Evolutionary conservation across 2,329 filamentous ascomycete species (phyloP).

Genomic region (Chalaropsis thielavioides): DNA sequence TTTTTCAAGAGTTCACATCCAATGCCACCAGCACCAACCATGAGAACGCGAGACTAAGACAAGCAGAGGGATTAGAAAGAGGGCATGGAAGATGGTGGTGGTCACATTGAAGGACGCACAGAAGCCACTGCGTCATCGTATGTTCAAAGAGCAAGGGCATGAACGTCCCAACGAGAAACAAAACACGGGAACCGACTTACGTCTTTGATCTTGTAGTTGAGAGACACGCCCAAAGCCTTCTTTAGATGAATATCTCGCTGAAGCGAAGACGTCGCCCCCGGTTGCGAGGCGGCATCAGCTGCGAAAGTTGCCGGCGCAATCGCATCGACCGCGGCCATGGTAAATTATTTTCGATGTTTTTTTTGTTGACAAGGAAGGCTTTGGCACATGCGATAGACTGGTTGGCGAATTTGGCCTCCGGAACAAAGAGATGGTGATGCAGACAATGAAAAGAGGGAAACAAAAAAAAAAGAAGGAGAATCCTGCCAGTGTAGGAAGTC

Average conservation of each 20-base stretch:
- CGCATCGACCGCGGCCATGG: not conserved
- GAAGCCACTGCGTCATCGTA: not conserved
- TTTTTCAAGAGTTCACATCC: constrained; percentile 97
- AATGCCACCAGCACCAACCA: constrained; percentile 94
- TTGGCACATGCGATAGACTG: not conserved
- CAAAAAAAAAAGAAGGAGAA: not conserved
- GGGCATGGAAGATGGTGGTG: not conserved
- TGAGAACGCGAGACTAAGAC: constrained; percentile 63
- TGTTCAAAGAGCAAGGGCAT: not conserved
- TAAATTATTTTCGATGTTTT: not conserved
- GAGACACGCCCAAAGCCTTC: constrained; percentile 3
- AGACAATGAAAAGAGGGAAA: not conserved
- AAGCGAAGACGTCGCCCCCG: not conserved
- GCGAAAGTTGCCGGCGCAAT: not conserved
- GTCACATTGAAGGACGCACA: not conserved
- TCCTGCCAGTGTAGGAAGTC: not conserved
- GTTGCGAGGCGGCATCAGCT: not conserved
- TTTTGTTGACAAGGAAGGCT: not conserved
- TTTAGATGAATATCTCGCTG: constrained; percentile 6
- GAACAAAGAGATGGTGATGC: not conserved
- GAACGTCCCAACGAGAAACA: constrained; percentile 6
- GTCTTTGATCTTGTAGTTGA: constrained; percentile 8
- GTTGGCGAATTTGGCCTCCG: not conserved
- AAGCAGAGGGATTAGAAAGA: constrained; percentile 6
- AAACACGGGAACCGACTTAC: constrained; percentile 3